phyloP scores from a whole-genome alignment of 108 stramenopile species.

The Fragilaria crotonensis region DNA sequence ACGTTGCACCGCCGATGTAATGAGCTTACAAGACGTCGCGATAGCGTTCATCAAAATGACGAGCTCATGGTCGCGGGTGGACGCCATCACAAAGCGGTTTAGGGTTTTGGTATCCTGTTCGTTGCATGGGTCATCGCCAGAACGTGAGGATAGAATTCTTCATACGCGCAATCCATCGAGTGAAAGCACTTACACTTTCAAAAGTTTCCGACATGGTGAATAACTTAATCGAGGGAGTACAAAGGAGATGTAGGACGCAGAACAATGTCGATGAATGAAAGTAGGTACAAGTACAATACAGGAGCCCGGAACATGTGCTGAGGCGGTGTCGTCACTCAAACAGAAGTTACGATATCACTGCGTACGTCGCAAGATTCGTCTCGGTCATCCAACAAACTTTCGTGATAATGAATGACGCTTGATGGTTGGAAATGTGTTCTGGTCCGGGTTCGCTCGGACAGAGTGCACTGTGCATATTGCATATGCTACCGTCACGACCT shows the following conservation, averaged over 20 bases:
- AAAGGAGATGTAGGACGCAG: not conserved
- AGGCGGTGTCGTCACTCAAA: no score
- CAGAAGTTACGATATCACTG: no score
- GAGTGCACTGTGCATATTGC: no score
- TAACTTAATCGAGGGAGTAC: not conserved
- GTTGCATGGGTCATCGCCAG: not conserved
- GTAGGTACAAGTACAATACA: no score
- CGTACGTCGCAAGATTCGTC: no score
- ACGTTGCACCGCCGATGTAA: slow-evolving; percentile 79
- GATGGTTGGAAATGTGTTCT: no score
- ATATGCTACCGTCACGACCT: no score
- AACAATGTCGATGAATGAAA: not conserved
- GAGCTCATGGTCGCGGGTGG: slow-evolving; percentile 72
- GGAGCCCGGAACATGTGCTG: no score
- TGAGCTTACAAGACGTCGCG: slow-evolving; percentile 83
- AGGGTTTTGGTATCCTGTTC: slow-evolving; percentile 69
- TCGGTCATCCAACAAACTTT: no score
- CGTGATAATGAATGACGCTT: no score
- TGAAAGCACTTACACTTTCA: not conserved
- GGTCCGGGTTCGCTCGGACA: no score
- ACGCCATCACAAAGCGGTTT: slow-evolving; percentile 77
- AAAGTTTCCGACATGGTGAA: not conserved
- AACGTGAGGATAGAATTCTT: not conserved
- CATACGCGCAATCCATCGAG: not conserved
- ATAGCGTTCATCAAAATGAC: slow-evolving; percentile 82